Evolutionary conservation across 1,284 basidiomycete genomes (phyloP), one percentile per base, ranked within the genome.

Genomic region (Cryptococcus wingfieldii): DNA sequence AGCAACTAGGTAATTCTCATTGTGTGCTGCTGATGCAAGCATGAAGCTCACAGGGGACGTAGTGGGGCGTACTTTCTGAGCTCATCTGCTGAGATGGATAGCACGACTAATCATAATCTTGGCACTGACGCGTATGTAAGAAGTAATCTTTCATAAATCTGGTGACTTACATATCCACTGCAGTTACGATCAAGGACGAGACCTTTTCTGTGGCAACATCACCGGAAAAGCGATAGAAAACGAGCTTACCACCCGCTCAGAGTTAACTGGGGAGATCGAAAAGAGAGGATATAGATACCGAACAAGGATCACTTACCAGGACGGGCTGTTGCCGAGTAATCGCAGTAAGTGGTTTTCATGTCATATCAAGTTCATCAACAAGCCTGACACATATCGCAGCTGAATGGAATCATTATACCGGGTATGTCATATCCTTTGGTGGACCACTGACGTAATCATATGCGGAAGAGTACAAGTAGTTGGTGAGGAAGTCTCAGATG

Each of bases 11-110:
- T 58, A 31, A 38, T 31, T 28, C 10, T n/a, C 41, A 42, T 10
- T 9, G 8, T 46, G 19, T 28, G n/a, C 25, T 18, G 14, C 9
- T 23, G 44, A 23, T 23, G 18, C 23, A 23, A 23, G 23, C 9
- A 23, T 42, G 9, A 42, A 8, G n/a, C 19, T 42, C 8, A 28
- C 19, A n/a, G 44, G 8, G 27, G 27, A 3, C 19, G 19, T 16
- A 61, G 52, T 48, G 59, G 59, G 14, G 59, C 59, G 10, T 61
- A 52, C 25, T 61, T 58, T 31, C 25, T 61, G 16, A 61, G 59
- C 42, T 39, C 59, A 3, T 58, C 59, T 31, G 43, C 51, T 19
- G 59, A 61, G 43, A 16, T 28, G 28, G 53, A 61, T 41, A 57
- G 52, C 31, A 37, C 31, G 3, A 46, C 16, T 6, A 51, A 61